phyloP scores from a whole-genome alignment of 192 early-diverging fungal genomes.

The Rhizophagus prolifer region DNA sequence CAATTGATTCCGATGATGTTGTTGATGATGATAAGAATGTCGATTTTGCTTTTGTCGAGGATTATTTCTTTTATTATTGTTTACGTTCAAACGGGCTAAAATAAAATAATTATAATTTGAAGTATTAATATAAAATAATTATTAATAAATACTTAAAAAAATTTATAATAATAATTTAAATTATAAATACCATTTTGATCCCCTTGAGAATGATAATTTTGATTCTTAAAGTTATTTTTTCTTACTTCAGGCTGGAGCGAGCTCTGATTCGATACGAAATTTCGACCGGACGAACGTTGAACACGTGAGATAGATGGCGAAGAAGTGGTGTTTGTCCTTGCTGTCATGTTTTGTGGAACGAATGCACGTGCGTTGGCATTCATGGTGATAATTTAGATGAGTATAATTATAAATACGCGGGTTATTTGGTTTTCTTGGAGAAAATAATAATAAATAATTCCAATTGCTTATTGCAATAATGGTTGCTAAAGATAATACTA shows the following conservation, averaged over 20 bases:
- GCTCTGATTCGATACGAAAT: background rate
- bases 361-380: conserved; percentile 24
- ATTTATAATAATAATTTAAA: background rate
- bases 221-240: background rate
- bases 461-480: conserved; percentile 30
- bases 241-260: conserved; percentile 17
- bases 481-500: conserved; percentile 21
- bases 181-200: conserved; percentile 8
- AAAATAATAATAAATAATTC: conserved; percentile 29
- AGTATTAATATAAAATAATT: too few relatives aligned
- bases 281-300: conserved; percentile 3
- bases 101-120: too few relatives aligned
- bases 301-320: background rate
- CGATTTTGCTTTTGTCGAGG: background rate
- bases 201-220: background rate
- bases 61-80: background rate
- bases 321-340: background rate
- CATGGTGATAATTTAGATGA: conserved; percentile 8
- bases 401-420: conserved; percentile 8
- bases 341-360: conserved; percentile 8
- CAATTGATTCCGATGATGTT: background rate
- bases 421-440: conserved; percentile 21
- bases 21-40: conserved; percentile 1
- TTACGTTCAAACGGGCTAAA: conserved; percentile 2
- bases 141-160: background rate